These are phyloP conservation scores for Rhizopogon vesiculosus DNA, from an alignment of 768 basidiomycete species.

Conservation along the genomic window DNA sequence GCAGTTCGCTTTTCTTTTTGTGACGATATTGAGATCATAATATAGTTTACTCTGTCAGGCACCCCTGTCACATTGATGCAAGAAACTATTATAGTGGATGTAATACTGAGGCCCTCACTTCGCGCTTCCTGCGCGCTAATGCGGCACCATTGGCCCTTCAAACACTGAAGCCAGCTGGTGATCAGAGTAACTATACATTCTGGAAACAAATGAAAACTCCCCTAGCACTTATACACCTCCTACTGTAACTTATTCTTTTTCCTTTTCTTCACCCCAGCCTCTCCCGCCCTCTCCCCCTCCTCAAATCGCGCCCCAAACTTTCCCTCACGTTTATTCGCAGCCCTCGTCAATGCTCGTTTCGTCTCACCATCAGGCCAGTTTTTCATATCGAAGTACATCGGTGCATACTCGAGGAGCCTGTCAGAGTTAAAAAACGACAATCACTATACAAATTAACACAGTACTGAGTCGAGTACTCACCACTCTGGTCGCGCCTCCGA, in stretches of 20 bases:
- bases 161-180: no score
- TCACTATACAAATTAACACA: constrained; percentile 4
- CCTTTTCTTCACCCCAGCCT: constrained; percentile 10
- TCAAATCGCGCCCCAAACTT: constrained; percentile 23
- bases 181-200: neutral
- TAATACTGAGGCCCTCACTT: neutral
- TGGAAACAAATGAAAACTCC: no score
- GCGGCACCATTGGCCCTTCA: no score
- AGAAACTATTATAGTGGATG: neutral
- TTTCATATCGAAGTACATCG: constrained; percentile 63
- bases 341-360: constrained; percentile 56
- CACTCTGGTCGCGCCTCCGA: constrained; percentile 86
- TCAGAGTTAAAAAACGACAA: neutral
- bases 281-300: constrained; percentile 2
- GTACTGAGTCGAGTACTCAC: constrained; percentile 36
- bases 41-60: neutral
- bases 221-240: neutral
- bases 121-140: no score
- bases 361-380: constrained; percentile 68
- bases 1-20: neutral
- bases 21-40: neutral
- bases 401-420: constrained; percentile 62
- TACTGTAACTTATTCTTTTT: constrained; percentile 1
- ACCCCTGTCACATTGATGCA: neutral
- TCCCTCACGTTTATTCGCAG: constrained; percentile 48